Conservation (phyloP, 352 stramenopile species). For the Globisporangium emineosum region DNA sequence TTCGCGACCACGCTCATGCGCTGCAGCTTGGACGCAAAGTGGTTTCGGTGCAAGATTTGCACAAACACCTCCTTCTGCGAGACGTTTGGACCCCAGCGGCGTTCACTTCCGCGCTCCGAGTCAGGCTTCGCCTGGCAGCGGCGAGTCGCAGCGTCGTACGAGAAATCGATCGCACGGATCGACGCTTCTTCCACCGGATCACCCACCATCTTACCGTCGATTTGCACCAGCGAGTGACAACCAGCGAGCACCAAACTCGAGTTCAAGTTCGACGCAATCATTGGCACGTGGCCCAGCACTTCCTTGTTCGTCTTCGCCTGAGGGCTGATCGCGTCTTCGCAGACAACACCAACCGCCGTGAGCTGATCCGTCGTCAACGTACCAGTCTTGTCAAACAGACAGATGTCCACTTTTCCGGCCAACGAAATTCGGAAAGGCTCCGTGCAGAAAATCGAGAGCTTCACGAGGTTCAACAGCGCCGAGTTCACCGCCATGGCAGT, state of each 20-base stretch:
- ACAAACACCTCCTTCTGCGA: constrained; percentile 82
- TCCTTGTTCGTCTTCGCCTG: constrained; percentile 39
- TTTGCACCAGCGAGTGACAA: constrained; percentile 97
- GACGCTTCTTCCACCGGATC: constrained; percentile 98
- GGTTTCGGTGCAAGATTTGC: constrained; percentile 92
- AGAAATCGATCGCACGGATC: constrained; percentile 95
- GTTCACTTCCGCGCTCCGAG: constrained; percentile 60
- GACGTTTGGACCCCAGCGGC: constrained; percentile 62
- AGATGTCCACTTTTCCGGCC: constrained; percentile 95
- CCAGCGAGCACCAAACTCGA: constrained; percentile 80
- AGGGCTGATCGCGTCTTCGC: constrained; percentile 51
- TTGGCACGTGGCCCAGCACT: constrained; percentile 65
- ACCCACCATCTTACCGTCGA: constrained; percentile 95
- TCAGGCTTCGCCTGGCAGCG: constrained; percentile 76
- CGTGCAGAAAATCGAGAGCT: constrained; percentile 97
- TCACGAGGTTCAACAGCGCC: constrained; percentile 92
- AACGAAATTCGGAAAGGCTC: constrained; percentile 98
- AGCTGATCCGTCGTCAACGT: constrained; percentile 98
- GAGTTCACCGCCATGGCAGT: constrained; percentile 97
- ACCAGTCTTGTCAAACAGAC: constrained; percentile 99
- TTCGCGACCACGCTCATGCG: constrained; percentile 96
- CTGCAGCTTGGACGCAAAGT: constrained; percentile 95
- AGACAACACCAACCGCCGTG: constrained; percentile 90
- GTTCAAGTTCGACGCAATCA: constrained; percentile 83
- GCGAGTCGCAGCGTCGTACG: constrained; percentile 69